Conservation (phyloP, 768 basidiomycete genomes). For the Pholiota molesta region DNA sequence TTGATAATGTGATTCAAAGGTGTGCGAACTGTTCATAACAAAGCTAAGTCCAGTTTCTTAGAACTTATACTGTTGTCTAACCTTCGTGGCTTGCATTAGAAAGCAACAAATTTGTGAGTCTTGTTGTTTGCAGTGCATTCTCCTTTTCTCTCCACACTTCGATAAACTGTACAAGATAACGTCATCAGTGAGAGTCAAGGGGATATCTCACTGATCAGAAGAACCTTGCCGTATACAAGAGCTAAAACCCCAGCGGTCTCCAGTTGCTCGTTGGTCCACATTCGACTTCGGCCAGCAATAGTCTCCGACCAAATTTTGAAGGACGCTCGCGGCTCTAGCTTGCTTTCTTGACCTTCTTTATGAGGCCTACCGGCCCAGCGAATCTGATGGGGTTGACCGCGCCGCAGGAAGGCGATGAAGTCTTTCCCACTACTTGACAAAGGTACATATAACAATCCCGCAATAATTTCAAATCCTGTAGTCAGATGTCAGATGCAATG, state of each 20-base stretch:
- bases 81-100: slow-evolving; percentile 87
- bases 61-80: slow-evolving; percentile 23
- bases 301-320: slow-evolving; percentile 83
- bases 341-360: slow-evolving; percentile 36
- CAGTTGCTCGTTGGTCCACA: slow-evolving; percentile 83
- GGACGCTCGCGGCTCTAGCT: slow-evolving; percentile 74
- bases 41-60: neutral
- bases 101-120: slow-evolving; percentile 71
- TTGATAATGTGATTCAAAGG: slow-evolving; percentile 86
- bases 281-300: slow-evolving; percentile 65
- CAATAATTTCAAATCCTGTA: slow-evolving; percentile 60
- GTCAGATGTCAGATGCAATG: neutral
- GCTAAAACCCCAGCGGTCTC: slow-evolving; percentile 82
- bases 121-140: slow-evolving; percentile 68
- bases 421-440: slow-evolving; percentile 73
- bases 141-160: slow-evolving; percentile 88
- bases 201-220: slow-evolving; percentile 5
- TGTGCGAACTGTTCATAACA: slow-evolving; percentile 56
- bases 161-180: slow-evolving; percentile 59
- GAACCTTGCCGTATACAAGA: slow-evolving; percentile 75
- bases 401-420: slow-evolving; percentile 82
- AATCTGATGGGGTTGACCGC: slow-evolving; percentile 70
- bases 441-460: slow-evolving; percentile 77
- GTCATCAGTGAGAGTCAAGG: neutral
- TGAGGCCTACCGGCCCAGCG: slow-evolving; percentile 81